Base-by-base conservation (phyloP, 202 grass and related monocot species). In the Carex arenaria region DNA sequence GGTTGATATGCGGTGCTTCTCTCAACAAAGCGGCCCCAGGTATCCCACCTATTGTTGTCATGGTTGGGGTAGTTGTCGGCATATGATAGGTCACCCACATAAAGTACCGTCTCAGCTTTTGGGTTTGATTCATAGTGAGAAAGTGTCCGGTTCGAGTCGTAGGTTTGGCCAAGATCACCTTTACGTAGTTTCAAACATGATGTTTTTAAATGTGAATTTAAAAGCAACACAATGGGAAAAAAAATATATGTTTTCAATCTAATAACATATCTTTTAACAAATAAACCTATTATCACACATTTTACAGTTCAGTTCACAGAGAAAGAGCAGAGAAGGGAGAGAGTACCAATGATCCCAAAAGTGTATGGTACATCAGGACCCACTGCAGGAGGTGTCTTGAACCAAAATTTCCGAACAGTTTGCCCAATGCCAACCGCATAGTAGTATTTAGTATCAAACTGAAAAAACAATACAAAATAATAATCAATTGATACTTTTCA, bases 101-200 rank as follows among this genome's bases (percentile, higher is more conserved):
- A 89, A 28, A 86, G 88, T 26, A 89, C 51, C 1, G 80, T 53
- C 59, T 86, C 53, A 26, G 54, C 64, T 75, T 52, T 77, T 26
- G 7, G 40, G 38, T 69, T 59, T 23, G 84, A 77, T 51, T 78
- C 64, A 36, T 90, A 90, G 55, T 90, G 88, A 47, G 42, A 20
- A 9, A 90, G 60, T 12, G 88, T 90, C 61, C 40, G 18, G 45
- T 90, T 90, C 0, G 88, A 90, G 73, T 86, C 73, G 10, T 26
- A 84, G 14, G 88, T 90, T 74, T 90, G 88, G 0, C 88, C 88
- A 38, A 90, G 88, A 83, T 89, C 88, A 28, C 87, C 87, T 88
- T 82, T 40, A 82, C n/a, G 36, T 51, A n/a, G 65, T 26, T 81
- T 45, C 19, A 82, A 32, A 31, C 22, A 76, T 1, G 22, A 76